Base-by-base conservation (phyloP, 257 asterid species). In the Dorcoceras hygrometricum region DNA sequence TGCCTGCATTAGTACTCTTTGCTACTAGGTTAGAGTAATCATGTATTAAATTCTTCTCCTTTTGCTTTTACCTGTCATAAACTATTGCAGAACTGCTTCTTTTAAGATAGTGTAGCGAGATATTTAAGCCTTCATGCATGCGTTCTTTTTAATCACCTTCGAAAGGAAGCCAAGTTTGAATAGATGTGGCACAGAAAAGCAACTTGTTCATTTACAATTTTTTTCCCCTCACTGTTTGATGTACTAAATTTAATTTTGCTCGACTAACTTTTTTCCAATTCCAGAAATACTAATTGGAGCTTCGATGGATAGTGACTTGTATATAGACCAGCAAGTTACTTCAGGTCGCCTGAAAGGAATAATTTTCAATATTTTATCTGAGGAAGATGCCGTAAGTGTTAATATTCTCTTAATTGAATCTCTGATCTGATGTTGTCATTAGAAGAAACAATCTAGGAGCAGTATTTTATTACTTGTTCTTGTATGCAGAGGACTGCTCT, bases 321-420 rank as follows among this genome's bases (percentile, higher is more conserved):
- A 39, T 68, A 68, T 70, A 59, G 83, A 73, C 71, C 84, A 73
- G 75, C 87, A 73, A 73, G 84, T 77, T 71, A 60, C 80, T 18
- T 63, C 76, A 50, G 91, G 81, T 53, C 67, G 75, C 28, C 71
- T 90, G 72, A 87, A 29, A 81, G 86, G 91, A 65, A 75, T 94
- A 68, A 76, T 6, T 71, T 84, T 94, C 53, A 63, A 65, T 72
- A 87, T 87, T 67, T 76, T 94, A 68, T 77, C 96, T 2, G 89
- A 83, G 77, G 79, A 81, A 56, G 99, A 90, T 70, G 96, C 96
- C 8, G 99, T 94, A 81, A 83, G 96, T 76, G 65, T 62, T 65
- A 63, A 23, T 62, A 48, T 23, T 50, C 77, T 39, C 46, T 18
- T 67, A 19, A 19, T 61, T 20, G 28, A 43, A 26, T 20, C 25